Evolutionary conservation across 23 red algal genomes (phyloP).

Genomic region (Gracilaria domingensis): DNA sequence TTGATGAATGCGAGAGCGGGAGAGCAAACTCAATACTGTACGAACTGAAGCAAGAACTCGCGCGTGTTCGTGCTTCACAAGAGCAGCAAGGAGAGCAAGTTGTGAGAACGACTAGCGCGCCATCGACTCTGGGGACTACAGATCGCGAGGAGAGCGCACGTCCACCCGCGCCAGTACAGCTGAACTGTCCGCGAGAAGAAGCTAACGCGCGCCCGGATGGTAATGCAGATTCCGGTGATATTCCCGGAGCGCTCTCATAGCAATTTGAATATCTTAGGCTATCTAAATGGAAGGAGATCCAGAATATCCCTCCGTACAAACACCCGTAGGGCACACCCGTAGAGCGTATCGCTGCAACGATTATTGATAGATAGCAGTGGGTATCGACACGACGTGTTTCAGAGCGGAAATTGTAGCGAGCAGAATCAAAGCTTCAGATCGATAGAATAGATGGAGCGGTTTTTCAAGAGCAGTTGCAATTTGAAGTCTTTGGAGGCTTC

Average conservation of each 20-base stretch:
- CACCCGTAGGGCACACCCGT: too few species aligned
- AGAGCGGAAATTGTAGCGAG: too few species aligned
- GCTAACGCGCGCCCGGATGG: neutral
- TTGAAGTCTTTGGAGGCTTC: too few species aligned
- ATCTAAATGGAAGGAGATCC: neutral
- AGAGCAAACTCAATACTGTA: constrained; percentile 15
- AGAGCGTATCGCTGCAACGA: too few species aligned
- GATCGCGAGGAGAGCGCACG: neutral
- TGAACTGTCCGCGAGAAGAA: neutral
- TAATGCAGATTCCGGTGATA: neutral
- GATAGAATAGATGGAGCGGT: too few species aligned
- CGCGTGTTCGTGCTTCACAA: constrained; percentile 29
- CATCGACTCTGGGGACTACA: neutral
- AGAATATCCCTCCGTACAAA: neutral
- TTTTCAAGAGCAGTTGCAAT: too few species aligned
- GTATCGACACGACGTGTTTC: too few species aligned
- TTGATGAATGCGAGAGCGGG: constrained; percentile 52
- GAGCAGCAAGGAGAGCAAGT: neutral
- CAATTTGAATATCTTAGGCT: neutral
- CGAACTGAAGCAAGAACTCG: constrained; percentile 39
- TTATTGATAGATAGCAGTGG: too few species aligned
- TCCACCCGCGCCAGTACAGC: neutral
- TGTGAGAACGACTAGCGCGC: too few species aligned
- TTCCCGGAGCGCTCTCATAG: neutral
- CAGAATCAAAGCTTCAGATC: too few species aligned